These are phyloP conservation scores for Xenosphaeropsis pyriputrescens DNA, from an alignment of 2,329 filamentous ascomycete species.

Conservation along the genomic window DNA sequence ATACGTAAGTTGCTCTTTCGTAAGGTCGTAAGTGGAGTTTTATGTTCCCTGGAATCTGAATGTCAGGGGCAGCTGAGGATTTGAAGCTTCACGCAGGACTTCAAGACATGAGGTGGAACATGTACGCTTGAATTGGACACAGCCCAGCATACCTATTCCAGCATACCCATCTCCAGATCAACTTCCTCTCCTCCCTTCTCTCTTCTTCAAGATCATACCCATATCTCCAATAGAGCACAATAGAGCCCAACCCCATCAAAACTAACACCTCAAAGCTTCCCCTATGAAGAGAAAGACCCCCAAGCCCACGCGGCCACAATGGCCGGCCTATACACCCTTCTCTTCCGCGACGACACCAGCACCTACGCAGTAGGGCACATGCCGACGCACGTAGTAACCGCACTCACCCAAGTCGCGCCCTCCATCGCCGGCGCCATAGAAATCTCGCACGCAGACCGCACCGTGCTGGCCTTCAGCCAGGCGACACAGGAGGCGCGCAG, in stretches of 20 bases:
- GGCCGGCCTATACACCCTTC: conserved; percentile 50
- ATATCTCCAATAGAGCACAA: too few species aligned
- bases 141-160: too few species aligned
- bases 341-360: conserved; percentile 48
- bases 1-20: conserved; percentile 28
- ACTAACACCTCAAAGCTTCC: conserved; percentile 43
- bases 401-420: conserved; percentile 31
- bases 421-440: conserved; percentile 40
- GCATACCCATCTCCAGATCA: too few species aligned
- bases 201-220: too few species aligned
- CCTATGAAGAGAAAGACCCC: conserved; percentile 50
- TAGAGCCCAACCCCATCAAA: not conserved
- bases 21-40: too few species aligned
- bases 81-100: too few species aligned
- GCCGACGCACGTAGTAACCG: conserved; percentile 31
- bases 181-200: too few species aligned
- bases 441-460: conserved; percentile 43
- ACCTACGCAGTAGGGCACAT: conserved; percentile 48
- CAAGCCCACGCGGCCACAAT: conserved; percentile 37
- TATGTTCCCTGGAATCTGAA: too few species aligned
- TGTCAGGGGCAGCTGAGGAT: too few species aligned
- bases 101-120: too few species aligned
- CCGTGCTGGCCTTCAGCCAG: conserved; percentile 46
- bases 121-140: too few species aligned
- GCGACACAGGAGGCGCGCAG: conserved; percentile 49